Evolutionary conservation across 164 flowering plant species (phyloP), one percentile per base, ranked within the genome.

Genomic region (Santalum album): DNA sequence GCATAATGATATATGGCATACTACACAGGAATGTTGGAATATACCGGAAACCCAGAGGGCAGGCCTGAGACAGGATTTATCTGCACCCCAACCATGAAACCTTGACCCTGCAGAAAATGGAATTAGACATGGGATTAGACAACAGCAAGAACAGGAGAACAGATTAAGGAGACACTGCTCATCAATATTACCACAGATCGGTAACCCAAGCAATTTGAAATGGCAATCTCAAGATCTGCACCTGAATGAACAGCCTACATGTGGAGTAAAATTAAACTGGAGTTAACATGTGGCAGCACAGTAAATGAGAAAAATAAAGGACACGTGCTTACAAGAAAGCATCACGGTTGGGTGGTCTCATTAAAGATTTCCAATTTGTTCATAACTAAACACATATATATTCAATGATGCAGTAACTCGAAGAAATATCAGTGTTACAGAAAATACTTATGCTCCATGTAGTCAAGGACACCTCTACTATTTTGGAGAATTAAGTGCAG

Each of bases 241-340:
- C 99, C 99, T 34, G 99, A 92, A 80, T 92, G 99, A 69, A 92
- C 99, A 25, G 99, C 96, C 97, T 92, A 74, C 64, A 75, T 12
- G 44, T 16, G 48, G 18, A 55, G 26, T 10, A 26, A 23, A 32
- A 49, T 23, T 35, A 15, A 52, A 19, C 15, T 17, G n/a, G 40
- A 51, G 25, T 35, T 53, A 5, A 27, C 0, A 54, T 5, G 34
- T 3, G 20, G 44, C 4, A 12, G 12, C 38, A 44, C 17, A 25
- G 39, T 26, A 34, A 23, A n/a, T 22, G 14, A 29, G 11, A 17
- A 19, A 20, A 53, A 20, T 6, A 29, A 34, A 18, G 45, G 45
- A 16, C 36, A 32, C 12, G n/a, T n/a, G n/a, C n/a, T n/a, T n/a
- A n/a, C n/a, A n/a, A n/a, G n/a, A n/a, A n/a, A n/a, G n/a, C n/a